Base-by-base conservation (phyloP, 495 filamentous ascomycete genomes). In the Pseudoneurospora amorphoporcata region DNA sequence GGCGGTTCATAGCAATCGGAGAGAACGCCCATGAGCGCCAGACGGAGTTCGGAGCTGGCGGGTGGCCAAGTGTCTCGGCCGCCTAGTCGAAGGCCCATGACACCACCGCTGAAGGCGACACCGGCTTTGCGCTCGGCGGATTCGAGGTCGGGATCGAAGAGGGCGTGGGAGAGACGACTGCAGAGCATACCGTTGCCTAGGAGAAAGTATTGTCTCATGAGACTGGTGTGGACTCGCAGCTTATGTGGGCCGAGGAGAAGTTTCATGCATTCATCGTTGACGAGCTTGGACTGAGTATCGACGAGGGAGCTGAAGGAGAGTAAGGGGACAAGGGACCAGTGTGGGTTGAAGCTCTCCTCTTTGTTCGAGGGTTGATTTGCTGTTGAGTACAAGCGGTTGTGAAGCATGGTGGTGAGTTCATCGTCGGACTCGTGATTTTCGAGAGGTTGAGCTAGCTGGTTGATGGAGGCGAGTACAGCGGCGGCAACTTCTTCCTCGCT, bases 21-120 rank as follows among this genome's bases (percentile, higher is more conserved):
- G 14, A 99, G 84, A 14, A 98, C 86, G 0, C 93, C 95, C 86
- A 94, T 97, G 45, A 99, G 84, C 16, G 92, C 93, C 3, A 98
- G 85, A 1, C 93, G 89, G 39, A 99, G 83, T 76, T 99, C 95
- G 6, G 94, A 97, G 79, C 92, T 95, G 40, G 94, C 93, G 8
- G 95, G 95, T 35, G 95, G 95, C 95, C 95, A 98, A 37, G 86
- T 92, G 68, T 92, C 88, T 72, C 93, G 86, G 19, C 85, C 89
- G 8, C 91, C 92, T 2, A 98, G 81, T 10, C 92, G 90, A 43
- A 98, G 84, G 3, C 95, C 95, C 83, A 96, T 94, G 68, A 86
- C 84, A 9, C 90, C 90, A 12, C 91, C 90, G 41, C 85, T 88
- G 5, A 91, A 87, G 17, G 91, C 86, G 29, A 90, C 87, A 5